Percentiles rank a stretch among this genome's conserved stretches.
Conservation (phyloP, 75 land plant species). For the Larix kaempferi region DNA sequence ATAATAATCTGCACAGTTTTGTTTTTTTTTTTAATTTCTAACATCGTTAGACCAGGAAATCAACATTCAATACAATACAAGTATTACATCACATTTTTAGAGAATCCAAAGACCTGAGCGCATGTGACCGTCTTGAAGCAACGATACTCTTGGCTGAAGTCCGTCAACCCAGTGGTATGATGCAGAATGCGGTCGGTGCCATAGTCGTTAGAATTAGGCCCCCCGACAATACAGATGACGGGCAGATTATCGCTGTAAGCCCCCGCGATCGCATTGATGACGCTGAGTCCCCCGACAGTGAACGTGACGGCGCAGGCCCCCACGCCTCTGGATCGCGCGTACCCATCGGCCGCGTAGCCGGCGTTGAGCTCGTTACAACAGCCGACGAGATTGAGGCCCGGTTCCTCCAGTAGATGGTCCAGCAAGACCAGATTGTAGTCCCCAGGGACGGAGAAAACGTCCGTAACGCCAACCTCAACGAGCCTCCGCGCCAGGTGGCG, state of each 20-base stretch:
- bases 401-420: slow-evolving; percentile 50
- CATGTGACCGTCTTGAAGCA: slow-evolving; percentile 63
- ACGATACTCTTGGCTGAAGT: slow-evolving; percentile 53
- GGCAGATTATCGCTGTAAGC: slow-evolving; percentile 58
- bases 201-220: slow-evolving; percentile 55
- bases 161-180: slow-evolving; percentile 48
- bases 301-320: slow-evolving; percentile 64
- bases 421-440: slow-evolving; percentile 56
- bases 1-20: slow-evolving; percentile 9
- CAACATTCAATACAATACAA: too few relatives aligned
- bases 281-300: slow-evolving; percentile 61
- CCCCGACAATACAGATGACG: slow-evolving; percentile 47
- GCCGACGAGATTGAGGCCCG: slow-evolving; percentile 31
- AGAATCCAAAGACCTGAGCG: slow-evolving; percentile 18
- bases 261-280: slow-evolving; percentile 60
- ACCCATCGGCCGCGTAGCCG: slow-evolving; percentile 72
- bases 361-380: slow-evolving; percentile 76
- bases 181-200: slow-evolving; percentile 52
- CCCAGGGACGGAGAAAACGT: slow-evolving; percentile 61
- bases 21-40: too few relatives aligned
- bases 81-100: too few relatives aligned
- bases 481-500: slow-evolving; percentile 33
- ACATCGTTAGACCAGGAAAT: too few relatives aligned
- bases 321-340: slow-evolving; percentile 49
- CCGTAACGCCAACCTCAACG: slow-evolving; percentile 37